Evolutionary conservation across 169 alveolate genomes (phyloP), one percentile per base, ranked within the genome.

Genomic region (Cryptosporidium parvum): DNA sequence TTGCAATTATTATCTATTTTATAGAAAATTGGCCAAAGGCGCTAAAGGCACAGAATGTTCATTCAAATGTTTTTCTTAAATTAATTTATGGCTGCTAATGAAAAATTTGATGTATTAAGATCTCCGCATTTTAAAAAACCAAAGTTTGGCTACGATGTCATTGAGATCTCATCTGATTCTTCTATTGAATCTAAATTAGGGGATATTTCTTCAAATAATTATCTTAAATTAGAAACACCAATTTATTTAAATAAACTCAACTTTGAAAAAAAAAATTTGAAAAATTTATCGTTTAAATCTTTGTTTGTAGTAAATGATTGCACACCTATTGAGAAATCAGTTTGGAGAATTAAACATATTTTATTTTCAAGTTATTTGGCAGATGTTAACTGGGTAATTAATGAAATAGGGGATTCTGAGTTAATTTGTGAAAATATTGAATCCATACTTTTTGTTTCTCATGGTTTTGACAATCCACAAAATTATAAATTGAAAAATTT

Each of bases 351-450:
- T 9, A 59, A 80, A 62, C 29, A 80, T 62, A 29, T 59, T 42
- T 65, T 80, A 16, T 31, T 80, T 45, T 33, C 89, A 37, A 80
- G 89, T 37, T 80, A 80, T 59, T 29, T 80, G 0, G 48, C 51
- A 3, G 89, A 80, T 14, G 39, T 62, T 23, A 45, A 62, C 2
- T 80, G 89, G 89, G 33, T 80, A 80, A 45, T 80, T 39, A 42
- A 61, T 39, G 89, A 80, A 80, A 12, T 80, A 44, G 31, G 23
- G 33, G 68, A 26, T 53, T 35, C 72, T 35, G 52, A 21, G 33
- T 35, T 35, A 65, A 33, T 31, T 31, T 2, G 1, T 37, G 51
- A 29, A 7, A 65, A 65, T 35, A 33, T 65, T 1, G 44, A 31
- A 31, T 35, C 53, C 12, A 33, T 65, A 10, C 48, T 65, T 37